Evolutionary conservation across 345 rosid genomes (phyloP), one percentile per base, ranked within the genome.

Genomic region (Geranium brycei): DNA sequence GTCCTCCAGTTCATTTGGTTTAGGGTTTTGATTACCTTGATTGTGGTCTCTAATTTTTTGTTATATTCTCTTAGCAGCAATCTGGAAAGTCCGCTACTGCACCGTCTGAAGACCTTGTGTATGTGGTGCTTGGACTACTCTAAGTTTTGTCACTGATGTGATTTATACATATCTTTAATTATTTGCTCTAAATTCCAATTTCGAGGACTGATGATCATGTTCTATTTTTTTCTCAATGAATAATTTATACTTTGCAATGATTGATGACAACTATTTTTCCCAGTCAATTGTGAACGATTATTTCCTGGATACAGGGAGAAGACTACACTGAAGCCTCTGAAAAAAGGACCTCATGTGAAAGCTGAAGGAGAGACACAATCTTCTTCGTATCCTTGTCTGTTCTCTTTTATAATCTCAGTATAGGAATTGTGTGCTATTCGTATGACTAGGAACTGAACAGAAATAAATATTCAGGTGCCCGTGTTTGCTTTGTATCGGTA

Each of bases 291-390:
- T 78, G 56, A 71, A 66, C 61, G 68, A 31, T 72, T 67, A 23
- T 71, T 57, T 76, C 14, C 40, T 70, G 58, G 74, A 58, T 74
- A 51, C 82, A 95, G 99, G 81, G 95, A 85, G 66, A 82, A 76
- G 77, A 72, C 64, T 59, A 84, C 79, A 73, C 69, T 76, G 66
- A 85, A 83, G 68, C 74, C 83, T 76, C 71, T 79, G 71, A 85
- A 78, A 77, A 85, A 83, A 64, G 95, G 59, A 62, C 66, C 76
- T 40, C 59, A 58, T 62, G 76, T 62, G 71, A 80, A 80, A 72
- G 82, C 81, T 68, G 97, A 85, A 72, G 86, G 62, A 62, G 93
- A 85, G 58, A 40, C 77, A 60, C 78, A 84, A 72, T 78, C 91
- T 72, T 67, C 83, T 66, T 64, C 61, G 95, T 93, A 93, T 88